These are phyloP conservation scores for Camelina hispida DNA, from an alignment of 345 rosid genomes.

Conservation along the genomic window DNA sequence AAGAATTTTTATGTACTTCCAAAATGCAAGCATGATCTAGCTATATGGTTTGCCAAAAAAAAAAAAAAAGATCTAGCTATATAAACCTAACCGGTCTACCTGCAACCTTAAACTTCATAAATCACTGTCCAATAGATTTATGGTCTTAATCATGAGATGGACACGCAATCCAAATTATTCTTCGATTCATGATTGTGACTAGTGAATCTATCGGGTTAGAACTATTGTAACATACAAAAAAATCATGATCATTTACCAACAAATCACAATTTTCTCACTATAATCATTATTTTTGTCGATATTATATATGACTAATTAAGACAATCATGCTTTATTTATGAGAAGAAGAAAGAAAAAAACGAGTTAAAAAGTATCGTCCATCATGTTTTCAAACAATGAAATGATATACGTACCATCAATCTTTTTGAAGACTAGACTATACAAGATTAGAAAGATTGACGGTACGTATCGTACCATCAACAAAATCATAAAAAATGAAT, in stretches of 20 bases:
- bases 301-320: conserved; percentile 7
- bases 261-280: conserved; percentile 12
- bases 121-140: conserved; percentile 1
- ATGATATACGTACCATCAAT: neutral
- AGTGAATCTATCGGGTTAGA: conserved; percentile 10
- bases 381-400: neutral
- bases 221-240: conserved; percentile 2
- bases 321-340: conserved; percentile 9
- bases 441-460: too few relatives aligned
- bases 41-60: too few relatives aligned
- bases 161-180: conserved; percentile 11
- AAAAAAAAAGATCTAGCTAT: neutral
- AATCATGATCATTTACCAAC: conserved; percentile 32
- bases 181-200: conserved; percentile 11
- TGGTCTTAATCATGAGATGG: conserved; percentile 26
- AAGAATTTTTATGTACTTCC: conserved; percentile 7
- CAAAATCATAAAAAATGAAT: too few relatives aligned
- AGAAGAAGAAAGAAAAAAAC: neutral
- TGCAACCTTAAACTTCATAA: conserved; percentile 19
- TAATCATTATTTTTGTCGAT: conserved; percentile 6
- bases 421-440: neutral
- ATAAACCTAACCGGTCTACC: conserved; percentile 3
- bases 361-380: conserved; percentile 5
- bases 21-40: neutral
- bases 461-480: too few relatives aligned